A percentile compares a stretch with the other conserved stretches of the same genome.
Conservation (phyloP, 2,329 filamentous ascomycete species). For the Cladosporium velox region DNA sequence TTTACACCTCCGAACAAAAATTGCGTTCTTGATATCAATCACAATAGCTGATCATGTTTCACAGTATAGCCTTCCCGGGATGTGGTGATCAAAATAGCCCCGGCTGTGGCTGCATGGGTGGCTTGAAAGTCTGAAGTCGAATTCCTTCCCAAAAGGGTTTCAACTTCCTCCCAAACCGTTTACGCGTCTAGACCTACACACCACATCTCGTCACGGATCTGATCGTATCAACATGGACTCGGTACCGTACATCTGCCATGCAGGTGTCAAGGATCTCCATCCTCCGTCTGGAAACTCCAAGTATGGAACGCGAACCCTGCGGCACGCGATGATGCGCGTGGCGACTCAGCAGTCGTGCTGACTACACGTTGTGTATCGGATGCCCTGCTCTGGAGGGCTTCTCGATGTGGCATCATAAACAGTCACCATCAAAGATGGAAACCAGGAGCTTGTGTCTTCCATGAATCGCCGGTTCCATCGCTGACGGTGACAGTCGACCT, state of each 20-base stretch:
- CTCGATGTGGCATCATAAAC: background rate
- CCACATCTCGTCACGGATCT: conserved; percentile 7
- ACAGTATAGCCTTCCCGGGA: background rate
- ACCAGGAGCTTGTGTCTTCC: background rate
- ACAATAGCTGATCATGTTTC: background rate
- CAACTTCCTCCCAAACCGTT: conserved; percentile 13
- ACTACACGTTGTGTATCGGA: conserved; percentile 1
- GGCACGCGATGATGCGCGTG: conserved; percentile 5
- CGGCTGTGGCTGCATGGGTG: background rate
- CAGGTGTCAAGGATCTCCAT: background rate
- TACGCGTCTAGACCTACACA: conserved; percentile 3
- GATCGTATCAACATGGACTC: conserved; percentile 11
- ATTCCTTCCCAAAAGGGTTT: conserved; percentile 19
- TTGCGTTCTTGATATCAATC: background rate
- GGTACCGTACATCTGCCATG: background rate
- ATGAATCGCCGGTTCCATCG: background rate
- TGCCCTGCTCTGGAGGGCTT: conserved; percentile 1
- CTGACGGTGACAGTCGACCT: background rate
- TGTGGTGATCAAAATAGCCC: background rate
- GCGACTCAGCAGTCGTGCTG: background rate
- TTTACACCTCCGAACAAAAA: background rate
- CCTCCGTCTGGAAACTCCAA: conserved; percentile 13
- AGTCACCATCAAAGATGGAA: background rate
- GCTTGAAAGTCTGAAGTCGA: conserved; percentile 2
- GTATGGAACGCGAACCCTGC: conserved; percentile 12